Evolutionary conservation across 1,284 basidiomycete genomes (phyloP).

Genomic region (Sparassis latifolia): DNA sequence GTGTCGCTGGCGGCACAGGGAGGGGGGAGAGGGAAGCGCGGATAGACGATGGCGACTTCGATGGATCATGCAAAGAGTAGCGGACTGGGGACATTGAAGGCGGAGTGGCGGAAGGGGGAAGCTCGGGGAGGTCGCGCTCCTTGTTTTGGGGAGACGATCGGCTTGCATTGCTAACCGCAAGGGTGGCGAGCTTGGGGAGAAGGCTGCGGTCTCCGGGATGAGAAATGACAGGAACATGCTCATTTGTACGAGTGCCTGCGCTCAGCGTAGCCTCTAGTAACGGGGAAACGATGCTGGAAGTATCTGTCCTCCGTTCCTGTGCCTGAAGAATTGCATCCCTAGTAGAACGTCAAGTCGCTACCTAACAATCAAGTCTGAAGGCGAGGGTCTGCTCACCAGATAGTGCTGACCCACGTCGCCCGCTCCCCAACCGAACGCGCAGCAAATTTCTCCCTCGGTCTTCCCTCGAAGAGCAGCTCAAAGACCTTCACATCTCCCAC

Average conservation of each 20-base stretch:
- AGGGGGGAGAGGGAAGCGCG: constrained; percentile 12
- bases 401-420: constrained; percentile 62
- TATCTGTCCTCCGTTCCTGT: constrained; percentile 20
- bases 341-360: neutral
- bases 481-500: constrained; percentile 45
- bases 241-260: too few species aligned
- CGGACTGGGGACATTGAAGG: constrained; percentile 6
- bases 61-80: constrained; percentile 16
- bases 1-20: constrained; percentile 13
- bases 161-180: too few species aligned
- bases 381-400: constrained; percentile 44
- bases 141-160: neutral
- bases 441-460: constrained; percentile 52
- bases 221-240: too few species aligned
- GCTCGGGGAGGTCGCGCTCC: constrained; percentile 26
- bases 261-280: too few species aligned
- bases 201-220: too few species aligned
- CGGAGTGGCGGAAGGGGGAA: constrained; percentile 15
- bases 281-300: neutral
- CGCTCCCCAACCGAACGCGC: constrained; percentile 53
- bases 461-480: constrained; percentile 52
- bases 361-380: too few species aligned
- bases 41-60: neutral
- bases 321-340: constrained; percentile 56
- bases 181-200: too few species aligned